A percentile compares a stretch with the other conserved stretches of the same genome.
phyloP scores from a whole-genome alignment of 345 rosid species.

The Linum trigynum region DNA sequence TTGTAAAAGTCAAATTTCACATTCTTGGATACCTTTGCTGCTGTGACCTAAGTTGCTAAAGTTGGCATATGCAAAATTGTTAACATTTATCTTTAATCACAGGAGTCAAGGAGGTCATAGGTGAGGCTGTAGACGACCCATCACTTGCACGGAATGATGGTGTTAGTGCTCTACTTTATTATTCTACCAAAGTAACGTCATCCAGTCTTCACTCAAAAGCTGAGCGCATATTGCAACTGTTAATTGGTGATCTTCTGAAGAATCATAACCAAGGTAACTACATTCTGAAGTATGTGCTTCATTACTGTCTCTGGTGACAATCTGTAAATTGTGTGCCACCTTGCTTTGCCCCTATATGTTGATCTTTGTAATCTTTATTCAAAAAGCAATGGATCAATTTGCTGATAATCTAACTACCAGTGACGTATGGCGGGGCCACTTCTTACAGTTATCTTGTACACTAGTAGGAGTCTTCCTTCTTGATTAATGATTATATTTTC shows the following conservation, averaged over 20 bases:
- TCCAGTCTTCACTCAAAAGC: slow-evolving; percentile 65
- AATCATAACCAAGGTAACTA: slow-evolving; percentile 48
- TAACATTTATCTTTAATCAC: slow-evolving; percentile 11
- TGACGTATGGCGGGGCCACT: not conserved
- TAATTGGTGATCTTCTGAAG: slow-evolving; percentile 33
- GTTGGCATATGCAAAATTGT: not conserved
- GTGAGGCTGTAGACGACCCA: slow-evolving; percentile 54
- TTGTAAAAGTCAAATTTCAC: too few species aligned
- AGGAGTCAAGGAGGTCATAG: slow-evolving; percentile 58
- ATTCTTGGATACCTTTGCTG: not conserved
- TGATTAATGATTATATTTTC: too few species aligned
- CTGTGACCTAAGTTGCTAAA: not conserved
- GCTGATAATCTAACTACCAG: not conserved
- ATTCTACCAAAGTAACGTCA: slow-evolving; percentile 56
- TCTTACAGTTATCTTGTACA: not conserved
- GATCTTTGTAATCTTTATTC: not conserved
- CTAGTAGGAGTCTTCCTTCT: too few species aligned
- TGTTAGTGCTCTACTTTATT: slow-evolving; percentile 49
- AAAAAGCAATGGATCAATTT: too few species aligned
- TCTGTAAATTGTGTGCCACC: not conserved
- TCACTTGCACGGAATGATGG: slow-evolving; percentile 40
- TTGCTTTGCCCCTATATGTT: not conserved
- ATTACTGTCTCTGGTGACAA: not conserved
- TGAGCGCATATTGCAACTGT: slow-evolving; percentile 34
- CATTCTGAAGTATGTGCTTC: not conserved